A percentile compares a stretch with the other conserved stretches of the same genome.
Evolutionary conservation across 805 yeast genomes (phyloP).

Genomic region (Komagataella kurtzmanii): DNA sequence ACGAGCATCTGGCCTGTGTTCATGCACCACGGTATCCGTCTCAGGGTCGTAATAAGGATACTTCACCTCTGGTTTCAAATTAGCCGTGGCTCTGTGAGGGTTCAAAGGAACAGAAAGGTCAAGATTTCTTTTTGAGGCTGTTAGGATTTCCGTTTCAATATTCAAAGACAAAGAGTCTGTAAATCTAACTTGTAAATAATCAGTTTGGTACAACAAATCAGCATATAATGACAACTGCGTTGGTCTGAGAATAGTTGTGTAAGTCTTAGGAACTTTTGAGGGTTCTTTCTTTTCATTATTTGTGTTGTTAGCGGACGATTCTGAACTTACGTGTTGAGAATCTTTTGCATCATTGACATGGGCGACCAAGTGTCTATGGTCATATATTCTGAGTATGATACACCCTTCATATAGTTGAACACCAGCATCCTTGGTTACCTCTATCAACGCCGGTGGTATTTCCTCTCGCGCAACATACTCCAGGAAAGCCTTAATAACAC

Average conservation of each 20-base stretch:
- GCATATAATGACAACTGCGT: slow-evolving; percentile 73
- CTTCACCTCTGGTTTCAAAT: slow-evolving; percentile 32
- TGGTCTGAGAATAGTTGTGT: slow-evolving; percentile 67
- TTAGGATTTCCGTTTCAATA: slow-evolving; percentile 80
- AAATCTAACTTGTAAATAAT: slow-evolving; percentile 56
- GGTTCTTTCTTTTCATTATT: slow-evolving; percentile 5
- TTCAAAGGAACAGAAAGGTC: slow-evolving; percentile 63
- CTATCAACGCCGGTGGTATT: slow-evolving; percentile 83
- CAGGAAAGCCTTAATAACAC: slow-evolving; percentile 67
- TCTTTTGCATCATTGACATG: not conserved
- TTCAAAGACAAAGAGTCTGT: slow-evolving; percentile 68
- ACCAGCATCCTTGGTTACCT: slow-evolving; percentile 78
- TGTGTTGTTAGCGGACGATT: not conserved
- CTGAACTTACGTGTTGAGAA: not conserved
- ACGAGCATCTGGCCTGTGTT: slow-evolving; percentile 25
- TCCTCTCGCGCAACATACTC: slow-evolving; percentile 69
- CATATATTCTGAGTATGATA: slow-evolving; percentile 72
- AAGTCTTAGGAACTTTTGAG: slow-evolving; percentile 49
- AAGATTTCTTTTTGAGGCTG: slow-evolving; percentile 65
- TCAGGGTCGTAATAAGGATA: slow-evolving; percentile 24
- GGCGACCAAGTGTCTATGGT: slow-evolving; percentile 46
- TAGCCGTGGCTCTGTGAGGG: slow-evolving; percentile 40
- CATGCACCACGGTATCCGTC: slow-evolving; percentile 16
- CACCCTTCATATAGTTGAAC: slow-evolving; percentile 84
- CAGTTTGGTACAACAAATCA: slow-evolving; percentile 77